Percentiles rank a stretch among this genome's conserved stretches.
phyloP scores from a whole-genome alignment of 2,329 filamentous ascomycete species.

The Monosporascus sp. region DNA sequence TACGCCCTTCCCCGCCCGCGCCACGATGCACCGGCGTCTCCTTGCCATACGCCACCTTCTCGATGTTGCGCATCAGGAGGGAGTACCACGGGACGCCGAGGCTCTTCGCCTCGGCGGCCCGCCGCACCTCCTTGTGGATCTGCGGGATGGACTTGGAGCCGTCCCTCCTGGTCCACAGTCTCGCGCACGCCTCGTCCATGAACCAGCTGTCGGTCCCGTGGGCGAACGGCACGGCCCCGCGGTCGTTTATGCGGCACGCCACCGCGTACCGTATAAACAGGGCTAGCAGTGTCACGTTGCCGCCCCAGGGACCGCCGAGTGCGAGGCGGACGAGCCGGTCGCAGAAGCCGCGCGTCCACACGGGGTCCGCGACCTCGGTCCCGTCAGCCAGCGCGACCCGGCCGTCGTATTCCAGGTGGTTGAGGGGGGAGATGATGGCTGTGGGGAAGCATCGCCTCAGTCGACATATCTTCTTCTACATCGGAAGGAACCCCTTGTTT shows the following conservation, averaged over 20 bases:
- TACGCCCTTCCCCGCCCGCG: neutral
- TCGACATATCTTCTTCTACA: constrained; percentile 1
- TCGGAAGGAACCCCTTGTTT: neutral
- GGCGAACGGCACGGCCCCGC: neutral
- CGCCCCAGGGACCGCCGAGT: neutral
- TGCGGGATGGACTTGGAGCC: too few species aligned
- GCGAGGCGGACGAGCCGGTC: neutral
- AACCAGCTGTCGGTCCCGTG: too few species aligned
- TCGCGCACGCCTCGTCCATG: too few species aligned
- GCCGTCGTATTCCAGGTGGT: neutral
- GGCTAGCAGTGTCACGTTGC: neutral
- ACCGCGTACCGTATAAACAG: constrained; percentile 2
- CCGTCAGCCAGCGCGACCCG: neutral
- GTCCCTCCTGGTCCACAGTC: too few species aligned
- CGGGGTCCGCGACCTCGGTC: neutral
- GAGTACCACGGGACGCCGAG: neutral
- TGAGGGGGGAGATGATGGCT: neutral
- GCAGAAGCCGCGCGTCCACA: constrained; percentile 1
- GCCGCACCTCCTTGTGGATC: neutral
- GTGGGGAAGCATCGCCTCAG: neutral
- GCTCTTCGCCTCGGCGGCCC: neutral
- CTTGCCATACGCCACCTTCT: neutral
- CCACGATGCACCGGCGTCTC: neutral
- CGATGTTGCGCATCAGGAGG: constrained; percentile 1
- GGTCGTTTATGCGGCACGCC: constrained; percentile 4